These are phyloP conservation scores for Coleophoma crateriformis DNA, from an alignment of 2,329 filamentous ascomycete genomes.

Conservation along the genomic window DNA sequence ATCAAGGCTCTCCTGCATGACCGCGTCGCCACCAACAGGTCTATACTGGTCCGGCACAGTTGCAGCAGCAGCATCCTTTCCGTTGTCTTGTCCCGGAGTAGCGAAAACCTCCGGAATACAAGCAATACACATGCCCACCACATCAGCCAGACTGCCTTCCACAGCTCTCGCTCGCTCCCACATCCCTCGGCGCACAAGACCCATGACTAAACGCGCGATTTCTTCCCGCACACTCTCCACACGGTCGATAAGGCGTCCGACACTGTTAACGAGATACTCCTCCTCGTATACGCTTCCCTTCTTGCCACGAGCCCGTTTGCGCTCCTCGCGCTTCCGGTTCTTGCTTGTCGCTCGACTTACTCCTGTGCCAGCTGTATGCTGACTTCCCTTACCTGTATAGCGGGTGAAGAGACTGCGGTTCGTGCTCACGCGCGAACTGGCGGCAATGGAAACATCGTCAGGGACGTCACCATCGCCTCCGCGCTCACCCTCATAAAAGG, in stretches of 20 bases:
- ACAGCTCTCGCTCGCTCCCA: constrained; percentile 77
- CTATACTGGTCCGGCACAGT: constrained; percentile 8
- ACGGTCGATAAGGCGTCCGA: constrained; percentile 76
- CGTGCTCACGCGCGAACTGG: constrained; percentile 73
- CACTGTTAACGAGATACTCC: constrained; percentile 88
- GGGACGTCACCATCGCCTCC: constrained; percentile 64
- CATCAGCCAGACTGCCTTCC: constrained; percentile 67
- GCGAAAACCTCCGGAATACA: constrained; percentile 69
- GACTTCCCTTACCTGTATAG: constrained; percentile 64
- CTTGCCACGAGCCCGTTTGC: constrained; percentile 89
- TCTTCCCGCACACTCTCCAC: constrained; percentile 71
- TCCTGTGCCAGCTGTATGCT: constrained; percentile 62
- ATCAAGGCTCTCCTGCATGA: constrained; percentile 25
- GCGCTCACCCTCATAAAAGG: constrained; percentile 79
- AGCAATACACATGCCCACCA: constrained; percentile 62
- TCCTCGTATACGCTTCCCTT: constrained; percentile 98
- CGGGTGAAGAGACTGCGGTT: constrained; percentile 86
- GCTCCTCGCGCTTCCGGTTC: constrained; percentile 84
- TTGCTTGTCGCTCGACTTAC: constrained; percentile 78
- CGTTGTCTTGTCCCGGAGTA: constrained; percentile 14
- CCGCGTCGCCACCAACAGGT: constrained; percentile 25
- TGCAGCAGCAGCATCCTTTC: constrained; percentile 19
- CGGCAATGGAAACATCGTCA: constrained; percentile 87
- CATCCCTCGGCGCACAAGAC: constrained; percentile 76
- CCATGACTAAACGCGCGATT: constrained; percentile 68